phyloP scores from a whole-genome alignment of 345 rosid genomes.

The Pistacia integerrima region DNA sequence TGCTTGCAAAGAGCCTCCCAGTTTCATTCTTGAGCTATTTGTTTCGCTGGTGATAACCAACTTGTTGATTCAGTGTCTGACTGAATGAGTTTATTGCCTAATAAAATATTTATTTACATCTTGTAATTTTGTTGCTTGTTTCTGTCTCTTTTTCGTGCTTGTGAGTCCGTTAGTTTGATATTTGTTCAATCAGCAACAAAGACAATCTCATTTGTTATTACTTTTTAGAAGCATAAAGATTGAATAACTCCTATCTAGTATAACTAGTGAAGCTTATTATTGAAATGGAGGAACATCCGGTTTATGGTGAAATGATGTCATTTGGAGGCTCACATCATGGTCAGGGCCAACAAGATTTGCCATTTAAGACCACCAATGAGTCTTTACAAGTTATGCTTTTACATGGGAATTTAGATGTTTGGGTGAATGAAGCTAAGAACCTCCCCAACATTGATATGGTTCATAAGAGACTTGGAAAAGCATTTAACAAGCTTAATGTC shows the following conservation, averaged over 20 bases:
- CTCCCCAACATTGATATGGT: constrained; percentile 46
- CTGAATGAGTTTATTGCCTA: too few species aligned
- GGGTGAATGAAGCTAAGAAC: constrained; percentile 74
- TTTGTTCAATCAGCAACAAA: background rate
- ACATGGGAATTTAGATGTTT: constrained; percentile 25
- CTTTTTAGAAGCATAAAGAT: background rate
- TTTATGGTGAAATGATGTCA: constrained; percentile 44
- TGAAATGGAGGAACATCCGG: constrained; percentile 42
- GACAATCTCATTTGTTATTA: background rate
- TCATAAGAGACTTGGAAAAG: constrained; percentile 47
- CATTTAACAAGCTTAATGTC: constrained; percentile 42
- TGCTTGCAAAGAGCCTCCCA: too few species aligned
- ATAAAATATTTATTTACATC: background rate
- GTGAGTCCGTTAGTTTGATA: background rate
- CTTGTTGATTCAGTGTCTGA: too few species aligned
- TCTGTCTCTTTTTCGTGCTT: background rate
- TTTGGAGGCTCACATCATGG: constrained; percentile 70
- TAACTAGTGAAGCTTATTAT: background rate
- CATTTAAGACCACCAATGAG: constrained; percentile 47
- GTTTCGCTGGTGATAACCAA: too few species aligned
- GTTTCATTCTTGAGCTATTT: too few species aligned
- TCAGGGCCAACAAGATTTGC: constrained; percentile 51
- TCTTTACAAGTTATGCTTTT: constrained; percentile 54
- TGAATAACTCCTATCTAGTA: background rate
- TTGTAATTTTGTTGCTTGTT: too few species aligned